Conservation (phyloP, 2,329 filamentous ascomycete genomes). For the Cercospora beticola region DNA sequence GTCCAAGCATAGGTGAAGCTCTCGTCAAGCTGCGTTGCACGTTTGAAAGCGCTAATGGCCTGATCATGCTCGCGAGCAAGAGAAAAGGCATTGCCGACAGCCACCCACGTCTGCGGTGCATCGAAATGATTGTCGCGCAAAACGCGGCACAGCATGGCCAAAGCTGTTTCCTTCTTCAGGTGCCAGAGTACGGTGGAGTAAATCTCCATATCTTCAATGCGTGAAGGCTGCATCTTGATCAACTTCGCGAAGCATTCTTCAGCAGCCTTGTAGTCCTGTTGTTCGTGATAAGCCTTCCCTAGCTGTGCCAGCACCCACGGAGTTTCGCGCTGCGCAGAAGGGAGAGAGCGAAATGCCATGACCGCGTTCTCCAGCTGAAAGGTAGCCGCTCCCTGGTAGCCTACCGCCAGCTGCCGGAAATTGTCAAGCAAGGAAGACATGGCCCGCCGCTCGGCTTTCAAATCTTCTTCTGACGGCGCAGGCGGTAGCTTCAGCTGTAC, state of each 20-base stretch:
- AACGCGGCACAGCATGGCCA: slow-evolving; percentile 89
- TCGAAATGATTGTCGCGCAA: slow-evolving; percentile 83
- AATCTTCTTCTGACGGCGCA: slow-evolving; percentile 15
- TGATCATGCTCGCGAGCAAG: slow-evolving; percentile 90
- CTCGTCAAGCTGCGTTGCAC: slow-evolving; percentile 85
- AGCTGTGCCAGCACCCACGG: slow-evolving; percentile 92
- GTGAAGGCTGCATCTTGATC: slow-evolving; percentile 74
- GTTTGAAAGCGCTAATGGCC: slow-evolving; percentile 89
- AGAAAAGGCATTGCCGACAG: slow-evolving; percentile 91
- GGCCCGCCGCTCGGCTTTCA: slow-evolving; percentile 61
- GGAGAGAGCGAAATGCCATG: slow-evolving; percentile 68
- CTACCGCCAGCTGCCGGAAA: slow-evolving; percentile 76
- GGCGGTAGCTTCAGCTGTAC: slow-evolving; percentile 26
- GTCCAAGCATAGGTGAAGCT: slow-evolving; percentile 95
- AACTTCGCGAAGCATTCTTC: slow-evolving; percentile 83
- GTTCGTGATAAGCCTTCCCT: slow-evolving; percentile 88
- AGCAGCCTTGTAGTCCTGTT: slow-evolving; percentile 79
- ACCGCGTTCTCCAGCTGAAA: slow-evolving; percentile 79
- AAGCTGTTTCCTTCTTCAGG: slow-evolving; percentile 83
- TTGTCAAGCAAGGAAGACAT: slow-evolving; percentile 75
- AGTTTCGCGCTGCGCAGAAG: slow-evolving; percentile 76
- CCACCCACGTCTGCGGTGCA: slow-evolving; percentile 94
- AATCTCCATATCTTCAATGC: slow-evolving; percentile 93
- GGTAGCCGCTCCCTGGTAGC: slow-evolving; percentile 73
- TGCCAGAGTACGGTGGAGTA: slow-evolving; percentile 99